Percentiles rank a stretch among this genome's conserved stretches.
phyloP scores from a whole-genome alignment of 257 asterid species.

The Petunia axillaris region DNA sequence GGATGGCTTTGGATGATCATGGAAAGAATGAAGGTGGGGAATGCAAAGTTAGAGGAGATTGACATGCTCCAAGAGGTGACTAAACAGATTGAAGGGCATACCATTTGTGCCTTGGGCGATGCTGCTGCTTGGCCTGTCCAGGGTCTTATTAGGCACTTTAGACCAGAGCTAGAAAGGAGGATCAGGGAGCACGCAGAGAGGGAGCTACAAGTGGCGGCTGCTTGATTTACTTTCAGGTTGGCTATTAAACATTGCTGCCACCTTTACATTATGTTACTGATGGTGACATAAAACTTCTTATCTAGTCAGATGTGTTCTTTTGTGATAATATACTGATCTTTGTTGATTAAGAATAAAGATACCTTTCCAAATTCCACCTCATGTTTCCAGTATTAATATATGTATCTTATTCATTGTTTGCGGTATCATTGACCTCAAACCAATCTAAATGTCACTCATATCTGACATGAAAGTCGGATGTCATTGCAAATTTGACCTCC shows the following conservation, averaged over 20 bases:
- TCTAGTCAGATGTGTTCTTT: no score
- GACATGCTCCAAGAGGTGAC: conserved; percentile 99
- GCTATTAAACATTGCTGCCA: conserved; percentile 4
- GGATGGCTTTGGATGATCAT: conserved; percentile 99
- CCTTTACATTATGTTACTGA: background rate
- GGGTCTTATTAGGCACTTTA: conserved; percentile 96
- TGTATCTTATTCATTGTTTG: no score
- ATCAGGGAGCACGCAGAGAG: conserved; percentile 89
- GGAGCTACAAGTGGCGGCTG: conserved; percentile 79
- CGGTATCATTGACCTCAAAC: no score
- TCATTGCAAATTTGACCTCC: no score
- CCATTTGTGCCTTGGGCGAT: conserved; percentile 97
- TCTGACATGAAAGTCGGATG: no score
- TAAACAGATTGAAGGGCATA: conserved; percentile 99
- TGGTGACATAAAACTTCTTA: no score
- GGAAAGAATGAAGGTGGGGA: conserved; percentile 98
- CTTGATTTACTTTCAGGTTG: conserved; percentile 67
- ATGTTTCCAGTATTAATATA: no score
- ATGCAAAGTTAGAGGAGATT: conserved; percentile 95
- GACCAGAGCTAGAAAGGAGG: conserved; percentile 97
- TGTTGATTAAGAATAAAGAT: no score
- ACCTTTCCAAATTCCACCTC: no score
- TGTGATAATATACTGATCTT: no score
- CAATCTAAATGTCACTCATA: no score
- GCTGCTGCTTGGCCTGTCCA: conserved; percentile 99